Conservation (phyloP, 768 basidiomycete genomes). For the Mycena capillaripes region DNA sequence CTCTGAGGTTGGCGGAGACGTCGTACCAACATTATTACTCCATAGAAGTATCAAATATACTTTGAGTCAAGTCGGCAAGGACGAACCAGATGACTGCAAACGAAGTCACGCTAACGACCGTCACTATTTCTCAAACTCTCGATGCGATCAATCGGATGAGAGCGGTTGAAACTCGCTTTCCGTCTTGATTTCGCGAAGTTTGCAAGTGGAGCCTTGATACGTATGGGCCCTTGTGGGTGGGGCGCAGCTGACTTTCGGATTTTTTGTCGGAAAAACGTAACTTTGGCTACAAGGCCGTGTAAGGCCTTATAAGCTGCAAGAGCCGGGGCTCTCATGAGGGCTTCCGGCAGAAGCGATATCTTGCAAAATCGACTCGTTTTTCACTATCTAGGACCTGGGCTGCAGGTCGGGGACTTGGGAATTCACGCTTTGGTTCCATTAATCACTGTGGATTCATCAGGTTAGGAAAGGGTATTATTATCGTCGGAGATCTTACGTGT, state of each 20-base stretch:
- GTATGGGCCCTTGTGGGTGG: conserved; percentile 12
- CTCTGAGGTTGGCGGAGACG: no score
- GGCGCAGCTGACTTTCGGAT: conserved; percentile 14
- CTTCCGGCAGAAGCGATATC: no score
- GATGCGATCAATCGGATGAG: conserved; percentile 10
- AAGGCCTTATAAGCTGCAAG: neutral
- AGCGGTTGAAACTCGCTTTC: conserved; percentile 15
- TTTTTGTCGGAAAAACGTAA: neutral
- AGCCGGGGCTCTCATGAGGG: no score
- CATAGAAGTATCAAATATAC: no score
- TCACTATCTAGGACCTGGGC: conserved; percentile 6
- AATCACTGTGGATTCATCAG: neutral
- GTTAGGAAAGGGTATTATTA: conserved; percentile 6
- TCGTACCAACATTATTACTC: no score
- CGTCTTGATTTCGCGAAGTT: conserved; percentile 8
- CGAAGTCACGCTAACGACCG: conserved; percentile 10
- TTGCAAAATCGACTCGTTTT: conserved; percentile 7
- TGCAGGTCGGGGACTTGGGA: conserved; percentile 3
- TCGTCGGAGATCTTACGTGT: conserved; percentile 1
- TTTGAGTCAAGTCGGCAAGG: no score
- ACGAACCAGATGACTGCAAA: no score
- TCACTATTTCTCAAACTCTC: conserved; percentile 9
- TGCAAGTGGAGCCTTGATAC: conserved; percentile 18
- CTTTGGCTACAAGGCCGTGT: no score
- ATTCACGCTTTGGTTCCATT: neutral